Base-by-base conservation (phyloP, 495 filamentous ascomycete genomes). In the Penicillium manginii region DNA sequence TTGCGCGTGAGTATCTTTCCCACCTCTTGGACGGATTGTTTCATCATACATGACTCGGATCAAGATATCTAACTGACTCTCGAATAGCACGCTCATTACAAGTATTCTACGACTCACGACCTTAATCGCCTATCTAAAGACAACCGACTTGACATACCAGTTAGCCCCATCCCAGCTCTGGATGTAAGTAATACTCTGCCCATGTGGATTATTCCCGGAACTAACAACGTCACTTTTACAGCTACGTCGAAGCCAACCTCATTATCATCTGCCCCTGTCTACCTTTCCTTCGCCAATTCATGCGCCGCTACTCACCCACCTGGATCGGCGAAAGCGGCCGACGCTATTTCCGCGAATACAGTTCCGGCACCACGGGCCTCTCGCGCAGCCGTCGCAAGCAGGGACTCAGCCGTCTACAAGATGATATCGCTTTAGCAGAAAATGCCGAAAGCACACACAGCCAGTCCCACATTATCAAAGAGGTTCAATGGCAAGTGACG, bases 71-170 rank as follows among this genome's bases (percentile, higher is more conserved):
- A 54, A 50, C 52, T 19, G 14, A 29, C 18, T 31, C 12, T 47
- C 31, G 8, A 4, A 22, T n/a, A 72, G 69, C n/a, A 72, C 69
- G 1, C 56, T 64, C 6, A 55, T 67, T 10, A 70, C 61, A 10
- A 72, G 69, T 42, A 67, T 72, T 17, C 43, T 72, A 22, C 67
- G 67, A 11, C 48, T 70, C 11, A 59, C 57, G 21, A 72, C 69
- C 5, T 32, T 72, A 17, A 49, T 60, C 39, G 59, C 62, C 2
- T 60, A 65, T 19, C 43, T 70, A 9, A 62, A 52, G 0, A 54
- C 64, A 8, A 21, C 9, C 9, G 69, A 72, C 22, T 23, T 55
- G 18, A 59, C 65, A 12, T 65, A 65, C 37, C 29, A 68, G 17
- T 33, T 72, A 10, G 64, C 55, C 0, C 45, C 54, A 45, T 61